phyloP scores from a whole-genome alignment of 148 eudicot genomes.

The Rhododendron williamsianum region DNA sequence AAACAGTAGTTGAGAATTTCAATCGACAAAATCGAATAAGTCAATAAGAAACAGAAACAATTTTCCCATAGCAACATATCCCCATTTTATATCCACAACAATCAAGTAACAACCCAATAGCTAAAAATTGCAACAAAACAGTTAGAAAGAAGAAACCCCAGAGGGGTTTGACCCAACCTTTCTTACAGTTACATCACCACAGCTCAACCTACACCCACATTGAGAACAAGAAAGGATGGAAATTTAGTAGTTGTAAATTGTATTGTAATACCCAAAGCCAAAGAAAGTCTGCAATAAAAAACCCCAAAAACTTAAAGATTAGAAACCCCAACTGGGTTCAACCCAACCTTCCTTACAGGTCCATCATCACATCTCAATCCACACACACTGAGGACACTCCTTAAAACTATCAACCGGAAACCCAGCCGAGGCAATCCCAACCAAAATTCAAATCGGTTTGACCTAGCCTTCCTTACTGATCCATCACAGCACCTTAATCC shows the following conservation, averaged over 20 bases:
- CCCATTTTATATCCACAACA: background rate
- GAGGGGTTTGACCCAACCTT: background rate
- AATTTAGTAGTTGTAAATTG: too few species aligned
- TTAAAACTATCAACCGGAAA: conserved; percentile 35
- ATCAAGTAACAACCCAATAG: background rate
- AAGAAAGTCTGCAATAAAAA: too few species aligned
- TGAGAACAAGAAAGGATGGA: conserved; percentile 16
- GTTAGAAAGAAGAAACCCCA: background rate
- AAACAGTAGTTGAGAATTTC: background rate
- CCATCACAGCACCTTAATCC: background rate
- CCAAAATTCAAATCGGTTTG: conserved; percentile 26
- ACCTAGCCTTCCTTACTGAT: background rate
- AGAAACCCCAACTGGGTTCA: conserved; percentile 4
- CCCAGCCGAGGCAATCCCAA: conserved; percentile 43
- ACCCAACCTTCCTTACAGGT: background rate
- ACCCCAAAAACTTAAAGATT: background rate
- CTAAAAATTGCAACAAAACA: background rate
- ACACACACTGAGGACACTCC: conserved; percentile 37
- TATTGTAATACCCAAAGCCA: too few species aligned
- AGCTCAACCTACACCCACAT: conserved; percentile 52
- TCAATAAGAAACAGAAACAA: background rate
- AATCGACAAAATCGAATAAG: background rate
- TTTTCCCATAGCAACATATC: background rate
- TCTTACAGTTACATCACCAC: conserved; percentile 12
- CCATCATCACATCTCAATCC: conserved; percentile 32